These are phyloP conservation scores for Phialocephala subalpina DNA, from an alignment of 2,329 filamentous ascomycete genomes.

Conservation along the genomic window DNA sequence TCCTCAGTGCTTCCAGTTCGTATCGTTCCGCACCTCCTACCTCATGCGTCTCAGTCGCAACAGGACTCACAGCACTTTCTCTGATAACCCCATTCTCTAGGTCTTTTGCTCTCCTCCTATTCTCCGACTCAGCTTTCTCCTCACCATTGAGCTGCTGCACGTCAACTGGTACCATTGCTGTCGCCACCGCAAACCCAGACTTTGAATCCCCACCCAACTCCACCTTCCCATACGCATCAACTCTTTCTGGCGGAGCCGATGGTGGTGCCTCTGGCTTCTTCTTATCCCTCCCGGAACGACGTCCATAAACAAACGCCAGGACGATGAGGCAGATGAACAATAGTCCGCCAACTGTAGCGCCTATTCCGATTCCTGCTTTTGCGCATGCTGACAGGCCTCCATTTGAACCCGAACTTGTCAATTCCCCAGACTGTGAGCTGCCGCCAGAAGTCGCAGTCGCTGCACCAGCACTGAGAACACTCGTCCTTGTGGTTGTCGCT, in stretches of 20 bases:
- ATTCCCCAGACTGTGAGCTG: neutral
- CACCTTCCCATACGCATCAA: neutral
- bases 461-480: neutral
- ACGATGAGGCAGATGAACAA: neutral
- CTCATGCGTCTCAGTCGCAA: neutral
- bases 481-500: neutral
- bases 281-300: neutral
- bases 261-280: too few relatives aligned
- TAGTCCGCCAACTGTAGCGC: neutral
- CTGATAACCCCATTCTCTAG: neutral
- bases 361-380: constrained; percentile 13
- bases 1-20: constrained; percentile 7
- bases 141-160: neutral
- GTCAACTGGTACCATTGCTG: neutral
- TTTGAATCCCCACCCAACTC: constrained; percentile 2
- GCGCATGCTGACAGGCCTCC: neutral
- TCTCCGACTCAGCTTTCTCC: constrained; percentile 14
- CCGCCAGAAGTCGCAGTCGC: neutral
- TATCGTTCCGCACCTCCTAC: neutral
- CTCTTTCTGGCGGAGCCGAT: neutral
- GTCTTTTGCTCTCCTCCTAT: constrained; percentile 3
- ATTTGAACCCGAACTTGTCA: neutral
- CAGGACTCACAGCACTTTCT: neutral
- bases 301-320: constrained; percentile 4
- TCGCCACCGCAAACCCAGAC: neutral